These are phyloP conservation scores for Rhodotorula toruloides DNA, from an alignment of 768 basidiomycete genomes.

Conservation along the genomic window DNA sequence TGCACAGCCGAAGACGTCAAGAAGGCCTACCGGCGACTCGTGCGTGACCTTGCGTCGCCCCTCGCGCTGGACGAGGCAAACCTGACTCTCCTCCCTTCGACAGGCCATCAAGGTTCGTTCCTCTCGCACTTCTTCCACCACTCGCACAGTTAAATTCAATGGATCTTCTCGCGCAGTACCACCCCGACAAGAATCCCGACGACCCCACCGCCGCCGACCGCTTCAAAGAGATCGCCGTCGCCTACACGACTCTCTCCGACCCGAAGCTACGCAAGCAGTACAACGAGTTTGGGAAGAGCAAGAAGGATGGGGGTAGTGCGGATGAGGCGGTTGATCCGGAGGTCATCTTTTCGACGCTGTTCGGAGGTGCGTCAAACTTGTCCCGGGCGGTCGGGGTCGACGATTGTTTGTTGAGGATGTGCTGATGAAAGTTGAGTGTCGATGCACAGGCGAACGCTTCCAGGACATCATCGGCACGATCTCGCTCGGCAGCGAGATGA, in stretches of 20 bases:
- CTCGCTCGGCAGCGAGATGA: constrained; percentile 85
- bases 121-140: constrained; percentile 51
- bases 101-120: constrained; percentile 66
- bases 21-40: constrained; percentile 67
- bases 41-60: constrained; percentile 43
- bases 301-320: constrained; percentile 68
- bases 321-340: constrained; percentile 79
- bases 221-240: constrained; percentile 68
- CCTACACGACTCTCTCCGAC: constrained; percentile 47
- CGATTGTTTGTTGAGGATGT: not conserved
- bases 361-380: constrained; percentile 60
- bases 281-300: constrained; percentile 66
- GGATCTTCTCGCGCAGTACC: constrained; percentile 2
- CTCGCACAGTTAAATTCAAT: not conserved
- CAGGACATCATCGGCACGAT: constrained; percentile 82
- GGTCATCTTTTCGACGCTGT: constrained; percentile 61
- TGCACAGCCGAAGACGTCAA: constrained; percentile 81
- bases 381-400: not conserved
- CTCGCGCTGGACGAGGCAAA: no score
- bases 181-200: constrained; percentile 77
- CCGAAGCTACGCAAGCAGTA: constrained; percentile 65
- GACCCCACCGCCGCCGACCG: constrained; percentile 73
- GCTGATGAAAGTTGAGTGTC: not conserved
- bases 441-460: constrained; percentile 23
- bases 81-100: constrained; percentile 45